Evolutionary conservation across 2,329 filamentous ascomycete species (phyloP), one percentile per base, ranked within the genome.

Genomic region (Ophiobolus disseminans): DNA sequence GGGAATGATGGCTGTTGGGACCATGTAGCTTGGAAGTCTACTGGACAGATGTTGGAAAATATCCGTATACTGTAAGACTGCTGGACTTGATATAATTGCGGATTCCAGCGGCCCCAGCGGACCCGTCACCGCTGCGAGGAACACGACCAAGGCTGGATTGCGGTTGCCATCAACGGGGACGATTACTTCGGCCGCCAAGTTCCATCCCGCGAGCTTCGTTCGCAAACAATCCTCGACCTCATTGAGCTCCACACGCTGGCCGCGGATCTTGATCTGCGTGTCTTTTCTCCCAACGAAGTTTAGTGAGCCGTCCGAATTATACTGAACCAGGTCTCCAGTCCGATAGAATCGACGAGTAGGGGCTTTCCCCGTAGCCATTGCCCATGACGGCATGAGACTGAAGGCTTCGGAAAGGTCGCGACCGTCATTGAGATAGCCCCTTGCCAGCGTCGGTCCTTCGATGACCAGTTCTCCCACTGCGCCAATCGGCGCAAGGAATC

Each of bases 221-320:
- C 23, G 23, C n/a, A n/a, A n/a, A n/a, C n/a, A n/a, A n/a, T 31
- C 10, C 13, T 31, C 28, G 14, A 31, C 14, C 28, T 31, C 28
- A 5, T n/a, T n/a, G 5, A 31, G 13, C 13, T 31, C 28, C 5
- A 31, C 14, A 14, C 28, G 28, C 5, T 13, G 28, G 6, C 28
- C 28, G 14, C 28, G 28, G 10, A 31, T 9, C 14, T 31, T 31
- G 10, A 31, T n/a, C 28, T 31, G 28, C 6, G 31, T 42, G 9
- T 57, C 26, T 22, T 54, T 26, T 30, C 55, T 46, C 35, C 58
- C 51, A n/a, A 60, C 14, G 28, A 31, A 31, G 13, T 31, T 5
- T 5, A 31, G 11, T n/a, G 28, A 31, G 11, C 28, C 28, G 13
- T 31, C 28, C 5, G 28, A n/a, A 13, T 13, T 5, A n/a, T 13